Percentiles rank a stretch among this genome's conserved stretches.
These are phyloP conservation scores for Setaria italica DNA, from an alignment of 202 grass and related monocot genomes.

Conservation along the genomic window DNA sequence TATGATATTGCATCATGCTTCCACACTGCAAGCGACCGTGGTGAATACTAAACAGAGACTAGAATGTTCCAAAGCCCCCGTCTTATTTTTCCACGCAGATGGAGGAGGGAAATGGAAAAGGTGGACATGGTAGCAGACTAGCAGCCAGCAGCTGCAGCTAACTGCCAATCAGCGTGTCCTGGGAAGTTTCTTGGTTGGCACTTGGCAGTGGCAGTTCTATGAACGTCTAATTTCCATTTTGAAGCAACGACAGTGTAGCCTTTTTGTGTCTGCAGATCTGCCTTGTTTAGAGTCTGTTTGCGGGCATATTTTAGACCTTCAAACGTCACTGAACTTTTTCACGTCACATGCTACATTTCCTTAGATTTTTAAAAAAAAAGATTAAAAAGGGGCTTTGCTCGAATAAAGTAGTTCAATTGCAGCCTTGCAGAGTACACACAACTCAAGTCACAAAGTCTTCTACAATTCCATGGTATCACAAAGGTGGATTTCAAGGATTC, in stretches of 20 bases:
- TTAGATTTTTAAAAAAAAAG: not conserved
- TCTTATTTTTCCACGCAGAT: not conserved
- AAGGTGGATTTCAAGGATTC: no score
- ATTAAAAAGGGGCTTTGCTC: not conserved
- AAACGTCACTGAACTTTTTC: not conserved
- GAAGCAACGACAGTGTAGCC: not conserved
- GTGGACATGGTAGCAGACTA: not conserved
- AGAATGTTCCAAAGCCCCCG: not conserved
- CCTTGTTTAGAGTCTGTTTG: not conserved
- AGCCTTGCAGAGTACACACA: not conserved
- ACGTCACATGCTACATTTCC: not conserved
- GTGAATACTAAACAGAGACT: not conserved
- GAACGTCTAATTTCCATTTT: not conserved
- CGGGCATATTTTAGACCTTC: not conserved
- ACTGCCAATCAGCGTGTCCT: not conserved
- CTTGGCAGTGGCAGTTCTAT: not conserved
- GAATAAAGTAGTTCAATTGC: not conserved
- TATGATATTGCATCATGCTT: not conserved
- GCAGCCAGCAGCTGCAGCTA: not conserved
- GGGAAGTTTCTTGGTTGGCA: slow-evolving; percentile 26
- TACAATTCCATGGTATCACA: not conserved
- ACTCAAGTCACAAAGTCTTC: not conserved
- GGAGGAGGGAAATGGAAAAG: not conserved
- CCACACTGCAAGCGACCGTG: not conserved
- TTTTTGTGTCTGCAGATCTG: not conserved